Evolutionary conservation across 2,329 filamentous ascomycete genomes (phyloP), one percentile per base, ranked within the genome.

Genomic region (Mycosphaerella arachidis): DNA sequence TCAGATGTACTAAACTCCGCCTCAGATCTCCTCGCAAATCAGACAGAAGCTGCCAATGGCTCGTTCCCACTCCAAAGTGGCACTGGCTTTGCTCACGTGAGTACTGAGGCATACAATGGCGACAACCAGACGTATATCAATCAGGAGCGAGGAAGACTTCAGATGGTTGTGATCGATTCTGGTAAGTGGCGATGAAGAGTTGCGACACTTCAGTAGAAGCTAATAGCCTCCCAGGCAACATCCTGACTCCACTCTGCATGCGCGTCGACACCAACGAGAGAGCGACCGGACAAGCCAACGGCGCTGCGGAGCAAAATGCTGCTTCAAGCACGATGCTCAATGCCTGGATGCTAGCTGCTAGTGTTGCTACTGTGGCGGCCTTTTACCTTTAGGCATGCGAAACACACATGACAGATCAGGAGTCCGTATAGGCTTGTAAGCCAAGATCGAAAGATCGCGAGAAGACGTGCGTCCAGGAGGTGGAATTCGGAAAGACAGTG

Each of bases 81-180:
- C 9, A 35, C 27, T 35, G 54, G 54, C 2, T 56, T 56, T 27
- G 29, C 43, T 10, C 54, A 56, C n/a, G 30, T 56, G 4, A 56
- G 43, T 18, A 48, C 54, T n/a, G 40, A 31, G 6, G 27, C 40
- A 6, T 56, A 56, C 30, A 48, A 56, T 16, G 43, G 40, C 18
- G 27, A 18, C 40, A 48, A 56, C 30, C 29, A 31, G 30, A 56
- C 27, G 5, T 56, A 48, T 12, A 20, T 56, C 30, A n/a, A 56
- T 16, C 54, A 56, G 18, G 54, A 56, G 43, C 12, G 18, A 5
- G 10, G 27, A 6, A 46, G 54, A 18, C 18, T 56, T 12, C 54
- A 56, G 27, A 56, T 56, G 54, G 45, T 56, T 24, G 45, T 56
- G 12, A 56, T 56, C n/a, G 54, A 56, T n/a, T 56, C 54, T 50